Base-by-base conservation (phyloP, 139 green algal species). In the Gonium pectorale region DNA sequence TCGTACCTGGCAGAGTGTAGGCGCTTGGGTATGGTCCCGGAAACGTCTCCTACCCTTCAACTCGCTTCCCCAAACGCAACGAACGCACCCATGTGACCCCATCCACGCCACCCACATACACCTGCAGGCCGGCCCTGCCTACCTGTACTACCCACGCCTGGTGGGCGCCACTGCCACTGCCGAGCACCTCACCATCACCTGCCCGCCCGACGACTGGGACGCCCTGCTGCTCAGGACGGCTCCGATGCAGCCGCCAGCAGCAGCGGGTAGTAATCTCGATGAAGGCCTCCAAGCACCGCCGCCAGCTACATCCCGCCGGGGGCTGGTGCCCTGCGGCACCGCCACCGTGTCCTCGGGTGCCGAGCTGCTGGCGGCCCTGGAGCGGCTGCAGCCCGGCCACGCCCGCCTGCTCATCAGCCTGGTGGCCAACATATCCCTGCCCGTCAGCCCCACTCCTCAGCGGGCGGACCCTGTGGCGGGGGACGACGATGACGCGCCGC, bases 311-410 rank as follows among this genome's bases (percentile, higher is more conserved):
- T 4, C n/a, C 46, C 13, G 46, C 13, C 13, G 46, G 13, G n/a
- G n/a, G 22, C 44, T 78, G 44, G 44, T n/a, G 44, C 69, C 69
- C 44, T 78, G 69, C 15, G 69, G 43, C 9, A 78, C 69, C 8
- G 69, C 69, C 69, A 41, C 44, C 44, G 69, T 62, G 5, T 7
- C 26, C 29, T n/a, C 69, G 5, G 69, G 43, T 2, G 24, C 3
- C 29, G 37, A 62, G 69, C 69, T 78, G 44, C 19, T 44, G 2
- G 69, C 21, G 3, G 44, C 69, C 3, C 69, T 78, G 6, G 29
- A 56, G 5, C 29, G 4, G n/a, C 44, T 78, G 69, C 69, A 78
- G 44, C 69, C n/a, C 13, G 19, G 8, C n/a, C 43, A 62, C 44
- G 43, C 69, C 3, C 40, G 40, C 8, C 7, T 78, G n/a, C 43